Evolutionary conservation across 2,329 filamentous ascomycete genomes (phyloP), one percentile per base, ranked within the genome.

Genomic region (Microcyclospora pomicola): DNA sequence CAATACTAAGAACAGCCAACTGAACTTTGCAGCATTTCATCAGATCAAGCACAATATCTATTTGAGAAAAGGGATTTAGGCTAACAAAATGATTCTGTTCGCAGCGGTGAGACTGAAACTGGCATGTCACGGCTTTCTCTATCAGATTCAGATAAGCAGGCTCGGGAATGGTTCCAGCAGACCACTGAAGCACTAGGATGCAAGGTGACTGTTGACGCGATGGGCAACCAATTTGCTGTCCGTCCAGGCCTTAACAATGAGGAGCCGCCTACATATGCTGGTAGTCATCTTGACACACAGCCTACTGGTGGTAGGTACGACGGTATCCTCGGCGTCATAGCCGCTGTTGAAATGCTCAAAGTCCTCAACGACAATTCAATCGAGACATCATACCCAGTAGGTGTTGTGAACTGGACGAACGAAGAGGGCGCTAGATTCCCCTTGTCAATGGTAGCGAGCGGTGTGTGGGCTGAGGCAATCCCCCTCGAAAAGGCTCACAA

Each of bases 391-490:
- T 80, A 74, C 30, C 77, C 78, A 1, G 69, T 87, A 0, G 82
- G 80, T 1, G 73, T 86, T 1, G 74, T 87, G 2, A 84, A 86
- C 51, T 84, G 79, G 80, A 86, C 80, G 2, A 83, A 83, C 52
- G 83, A 91, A 62, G 84, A 91, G 61, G 82, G 82, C 2, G 82
- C 82, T 1, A 72, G 82, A 0, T 88, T 88, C 45, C 81, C 82
- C 0, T 75, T 77, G 38, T 80, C 75, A 24, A 86, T 84, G 75
- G 63, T 80, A 16, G 67, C 77, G 0, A 85, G 80, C 0, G 82
- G 80, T 1, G 82, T 87, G 11, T 88, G 82, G 82, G 74, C 80
- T 0, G 80, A 68, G n/a, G 41, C n/a, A 0, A 77, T 83, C 7
- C 61, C 77, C 0, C 59, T 82, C 3, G 68, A 77, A 11, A 65